These are phyloP conservation scores for Canariomyces notabilis DNA, from an alignment of 2,329 filamentous ascomycete species.

Conservation along the genomic window DNA sequence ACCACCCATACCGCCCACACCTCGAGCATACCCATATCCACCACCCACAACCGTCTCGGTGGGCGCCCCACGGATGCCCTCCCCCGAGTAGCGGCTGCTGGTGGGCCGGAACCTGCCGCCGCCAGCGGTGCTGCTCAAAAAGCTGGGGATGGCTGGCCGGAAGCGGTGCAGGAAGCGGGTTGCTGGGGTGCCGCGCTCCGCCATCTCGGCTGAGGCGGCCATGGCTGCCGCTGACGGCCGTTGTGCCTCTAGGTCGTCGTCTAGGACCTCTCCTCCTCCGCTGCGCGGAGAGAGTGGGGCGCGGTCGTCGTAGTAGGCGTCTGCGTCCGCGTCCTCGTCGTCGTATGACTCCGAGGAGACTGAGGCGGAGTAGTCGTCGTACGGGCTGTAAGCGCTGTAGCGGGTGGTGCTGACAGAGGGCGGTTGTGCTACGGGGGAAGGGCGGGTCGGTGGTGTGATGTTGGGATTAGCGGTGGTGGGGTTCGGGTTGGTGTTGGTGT, in stretches of 20 bases:
- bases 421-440: not conserved
- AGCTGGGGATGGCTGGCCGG: conserved; percentile 29
- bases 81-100: conserved; percentile 28
- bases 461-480: too few species aligned
- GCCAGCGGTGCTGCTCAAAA: conserved; percentile 20
- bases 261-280: not conserved
- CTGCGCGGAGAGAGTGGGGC: conserved; percentile 21
- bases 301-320: conserved; percentile 18
- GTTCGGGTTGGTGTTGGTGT: not conserved
- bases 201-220: conserved; percentile 23
- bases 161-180: conserved; percentile 27
- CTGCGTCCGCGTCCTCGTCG: too few species aligned
- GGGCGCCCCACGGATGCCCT: conserved; percentile 16
- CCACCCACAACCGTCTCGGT: conserved; percentile 18
- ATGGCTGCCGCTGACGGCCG: conserved; percentile 2
- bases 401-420: not conserved
- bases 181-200: conserved; percentile 22
- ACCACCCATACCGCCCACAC: not conserved
- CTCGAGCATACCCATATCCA: too few species aligned
- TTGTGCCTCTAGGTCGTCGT: conserved; percentile 26
- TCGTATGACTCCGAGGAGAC: too few species aligned
- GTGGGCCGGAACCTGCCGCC: conserved; percentile 20
- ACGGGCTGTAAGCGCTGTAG: conserved; percentile 1
- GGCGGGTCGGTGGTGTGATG: too few species aligned
- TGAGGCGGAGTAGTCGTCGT: conserved; percentile 6